Evolutionary conservation across 257 asterid genomes (phyloP).

Genomic region (Jasminum sambac): DNA sequence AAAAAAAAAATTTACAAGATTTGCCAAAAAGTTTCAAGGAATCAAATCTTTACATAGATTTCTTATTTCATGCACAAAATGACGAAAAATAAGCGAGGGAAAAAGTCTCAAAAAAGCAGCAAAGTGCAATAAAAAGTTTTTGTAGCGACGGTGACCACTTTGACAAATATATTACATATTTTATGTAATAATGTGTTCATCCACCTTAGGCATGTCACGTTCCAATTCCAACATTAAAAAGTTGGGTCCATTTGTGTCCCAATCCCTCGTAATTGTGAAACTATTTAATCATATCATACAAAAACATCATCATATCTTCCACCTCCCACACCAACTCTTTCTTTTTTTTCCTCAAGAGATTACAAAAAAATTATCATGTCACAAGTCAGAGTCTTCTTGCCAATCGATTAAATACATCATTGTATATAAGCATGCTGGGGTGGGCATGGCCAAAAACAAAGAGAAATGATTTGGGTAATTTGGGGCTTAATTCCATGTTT

Average conservation of each 20-base stretch:
- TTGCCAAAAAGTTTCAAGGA: not conserved
- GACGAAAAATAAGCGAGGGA: not conserved
- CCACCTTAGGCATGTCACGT: conserved; percentile 34
- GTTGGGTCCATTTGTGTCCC: conserved; percentile 39
- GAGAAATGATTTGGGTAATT: not conserved
- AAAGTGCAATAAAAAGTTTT: not conserved
- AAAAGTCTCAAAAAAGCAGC: conserved; percentile 9
- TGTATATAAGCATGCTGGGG: not conserved
- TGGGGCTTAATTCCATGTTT: not conserved
- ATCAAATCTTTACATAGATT: not conserved
- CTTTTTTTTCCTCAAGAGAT: conserved; percentile 3
- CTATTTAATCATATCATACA: conserved; percentile 25
- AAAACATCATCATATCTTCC: conserved; percentile 15
- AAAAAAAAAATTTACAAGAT: too few relatives aligned
- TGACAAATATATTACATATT: not conserved
- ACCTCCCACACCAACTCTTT: conserved; percentile 16
- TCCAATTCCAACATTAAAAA: conserved; percentile 28
- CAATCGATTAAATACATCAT: not conserved
- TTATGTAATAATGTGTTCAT: conserved; percentile 19
- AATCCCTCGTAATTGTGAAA: conserved; percentile 19
- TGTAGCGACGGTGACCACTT: conserved; percentile 38
- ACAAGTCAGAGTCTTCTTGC: not conserved
- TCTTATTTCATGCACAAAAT: not conserved
- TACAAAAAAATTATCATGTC: not conserved
- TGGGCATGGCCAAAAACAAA: not conserved